Evolutionary conservation across 768 basidiomycete genomes (phyloP).

Genomic region (Termitomyces sp.): DNA sequence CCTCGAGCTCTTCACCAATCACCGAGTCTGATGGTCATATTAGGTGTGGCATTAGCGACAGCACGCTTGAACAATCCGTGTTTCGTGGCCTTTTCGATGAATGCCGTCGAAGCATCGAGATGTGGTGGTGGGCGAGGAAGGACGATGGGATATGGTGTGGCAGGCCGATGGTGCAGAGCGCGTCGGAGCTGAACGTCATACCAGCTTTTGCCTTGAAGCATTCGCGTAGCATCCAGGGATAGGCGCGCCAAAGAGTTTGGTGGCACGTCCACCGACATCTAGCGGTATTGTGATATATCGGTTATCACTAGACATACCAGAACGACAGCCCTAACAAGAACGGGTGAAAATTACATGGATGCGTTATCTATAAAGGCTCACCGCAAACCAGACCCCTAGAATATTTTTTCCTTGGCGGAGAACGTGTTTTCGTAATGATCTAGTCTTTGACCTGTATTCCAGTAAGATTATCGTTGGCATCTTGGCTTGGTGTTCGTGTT

Average conservation of each 20-base stretch:
- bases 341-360: neutral
- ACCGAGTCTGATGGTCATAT: neutral
- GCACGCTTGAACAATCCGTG: neutral
- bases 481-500: neutral
- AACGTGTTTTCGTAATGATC: conserved; percentile 28
- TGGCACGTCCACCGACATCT: conserved; percentile 58
- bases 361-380: conserved; percentile 13
- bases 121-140: conserved; percentile 26
- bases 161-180: conserved; percentile 38
- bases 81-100: neutral
- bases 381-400: conserved; percentile 69
- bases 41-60: conserved; percentile 6
- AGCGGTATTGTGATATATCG: neutral
- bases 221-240: conserved; percentile 68
- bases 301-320: conserved; percentile 21
- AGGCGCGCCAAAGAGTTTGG: conserved; percentile 43
- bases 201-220: conserved; percentile 52
- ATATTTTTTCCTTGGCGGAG: conserved; percentile 28
- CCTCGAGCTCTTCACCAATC: conserved; percentile 42
- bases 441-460: conserved; percentile 18
- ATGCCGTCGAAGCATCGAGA: conserved; percentile 6
- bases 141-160: conserved; percentile 30
- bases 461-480: neutral
- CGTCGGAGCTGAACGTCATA: conserved; percentile 51
- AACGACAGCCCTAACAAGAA: conserved; percentile 35